phyloP scores from a whole-genome alignment of 805 yeast species.

The Saccharomycopsis synnaedendra region DNA sequence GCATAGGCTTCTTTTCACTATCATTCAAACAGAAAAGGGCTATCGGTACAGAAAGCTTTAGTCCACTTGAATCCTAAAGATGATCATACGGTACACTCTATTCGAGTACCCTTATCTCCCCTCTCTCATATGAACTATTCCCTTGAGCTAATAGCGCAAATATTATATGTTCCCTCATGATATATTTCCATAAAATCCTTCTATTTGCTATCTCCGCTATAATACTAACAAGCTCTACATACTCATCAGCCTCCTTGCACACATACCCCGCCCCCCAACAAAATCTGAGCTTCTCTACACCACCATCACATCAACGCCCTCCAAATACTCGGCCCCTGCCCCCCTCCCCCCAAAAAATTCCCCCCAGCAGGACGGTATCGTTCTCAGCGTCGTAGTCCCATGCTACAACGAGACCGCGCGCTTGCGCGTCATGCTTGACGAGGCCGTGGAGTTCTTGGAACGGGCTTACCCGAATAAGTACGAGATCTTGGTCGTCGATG shows the following conservation, averaged over 20 bases:
- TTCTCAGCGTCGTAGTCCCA: conserved; percentile 57
- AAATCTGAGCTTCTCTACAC: conserved; percentile 10
- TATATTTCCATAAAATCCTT: too few species aligned
- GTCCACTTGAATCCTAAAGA: too few species aligned
- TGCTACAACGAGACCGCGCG: conserved; percentile 81
- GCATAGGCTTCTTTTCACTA: too few species aligned
- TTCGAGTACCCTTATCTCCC: too few species aligned
- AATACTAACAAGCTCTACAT: background rate
- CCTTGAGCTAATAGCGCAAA: too few species aligned
- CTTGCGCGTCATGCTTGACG: conserved; percentile 60
- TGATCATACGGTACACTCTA: too few species aligned
- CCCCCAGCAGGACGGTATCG: conserved; percentile 1
- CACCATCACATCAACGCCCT: conserved; percentile 5
- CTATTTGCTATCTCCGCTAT: too few species aligned
- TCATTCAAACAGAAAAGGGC: too few species aligned
- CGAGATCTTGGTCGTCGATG: conserved; percentile 85
- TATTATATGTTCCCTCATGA: too few species aligned
- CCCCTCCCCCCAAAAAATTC: conserved; percentile 8
- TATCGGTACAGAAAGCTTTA: too few species aligned
- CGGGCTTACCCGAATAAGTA: conserved; percentile 28
- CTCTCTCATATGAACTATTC: too few species aligned
- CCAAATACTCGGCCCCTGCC: conserved; percentile 5
- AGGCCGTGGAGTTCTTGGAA: conserved; percentile 45
- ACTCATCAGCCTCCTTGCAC: conserved; percentile 8
- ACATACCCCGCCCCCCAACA: conserved; percentile 11